phyloP scores from a whole-genome alignment of 176 grass and related monocot species.

The Musa schizocarpa region DNA sequence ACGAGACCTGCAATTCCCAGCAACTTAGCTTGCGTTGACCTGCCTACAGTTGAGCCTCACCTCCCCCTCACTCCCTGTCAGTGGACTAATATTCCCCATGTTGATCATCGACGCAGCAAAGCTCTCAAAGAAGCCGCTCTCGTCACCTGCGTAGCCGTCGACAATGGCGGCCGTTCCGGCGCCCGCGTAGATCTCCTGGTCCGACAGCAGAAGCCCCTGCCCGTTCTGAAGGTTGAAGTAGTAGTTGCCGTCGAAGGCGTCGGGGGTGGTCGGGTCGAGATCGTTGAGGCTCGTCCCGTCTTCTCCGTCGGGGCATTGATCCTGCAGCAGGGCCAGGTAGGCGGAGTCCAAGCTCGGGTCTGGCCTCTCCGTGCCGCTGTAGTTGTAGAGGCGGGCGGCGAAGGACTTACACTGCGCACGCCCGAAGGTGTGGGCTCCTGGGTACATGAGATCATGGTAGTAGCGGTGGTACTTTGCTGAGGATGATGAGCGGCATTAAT shows the following conservation, averaged over 20 bases:
- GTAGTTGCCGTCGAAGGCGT: constrained; percentile 63
- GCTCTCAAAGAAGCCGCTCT: constrained; percentile 35
- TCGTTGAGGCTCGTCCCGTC: not conserved
- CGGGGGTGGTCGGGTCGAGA: constrained; percentile 39
- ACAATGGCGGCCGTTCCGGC: constrained; percentile 25
- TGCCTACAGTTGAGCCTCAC: constrained; percentile 31
- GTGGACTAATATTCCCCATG: constrained; percentile 45
- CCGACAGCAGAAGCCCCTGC: constrained; percentile 37
- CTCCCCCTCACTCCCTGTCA: constrained; percentile 29
- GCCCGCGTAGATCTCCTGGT: constrained; percentile 50
- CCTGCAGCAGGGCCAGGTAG: constrained; percentile 22
- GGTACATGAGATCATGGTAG: no score
- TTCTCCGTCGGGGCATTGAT: constrained; percentile 28
- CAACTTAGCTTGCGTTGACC: constrained; percentile 18
- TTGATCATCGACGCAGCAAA: constrained; percentile 52
- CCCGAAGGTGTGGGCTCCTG: constrained; percentile 64
- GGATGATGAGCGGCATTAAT: not conserved
- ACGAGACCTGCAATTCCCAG: not conserved
- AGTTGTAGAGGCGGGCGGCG: constrained; percentile 50
- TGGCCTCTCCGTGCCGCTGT: constrained; percentile 21
- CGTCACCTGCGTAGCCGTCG: constrained; percentile 35
- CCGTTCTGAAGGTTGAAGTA: constrained; percentile 34
- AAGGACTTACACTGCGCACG: constrained; percentile 35
- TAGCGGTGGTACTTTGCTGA: no score
- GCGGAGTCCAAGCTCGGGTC: constrained; percentile 31